Evolutionary conservation across 805 yeast species (phyloP), one percentile per base, ranked within the genome.

Genomic region (Hanseniaspora valbyensis): DNA sequence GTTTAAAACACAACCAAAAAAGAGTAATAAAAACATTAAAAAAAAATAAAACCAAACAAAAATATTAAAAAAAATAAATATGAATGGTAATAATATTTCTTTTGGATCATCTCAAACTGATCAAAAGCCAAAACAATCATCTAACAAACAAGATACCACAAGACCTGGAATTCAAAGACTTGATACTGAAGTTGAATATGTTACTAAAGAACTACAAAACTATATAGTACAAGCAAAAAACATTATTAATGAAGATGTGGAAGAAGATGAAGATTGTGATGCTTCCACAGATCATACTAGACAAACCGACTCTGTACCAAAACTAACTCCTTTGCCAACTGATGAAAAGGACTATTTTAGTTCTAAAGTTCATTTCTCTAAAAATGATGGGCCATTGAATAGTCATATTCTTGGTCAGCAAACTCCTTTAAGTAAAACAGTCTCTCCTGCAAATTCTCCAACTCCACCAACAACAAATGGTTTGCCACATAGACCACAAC

Each of bases 121-220:
- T n/a, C n/a, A n/a, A n/a, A n/a, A n/a, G n/a, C n/a, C n/a, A n/a
- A n/a, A n/a, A n/a, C n/a, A n/a, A n/a, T n/a, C n/a, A n/a, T n/a
- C n/a, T n/a, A n/a, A n/a, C n/a, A n/a, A n/a, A n/a, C n/a, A n/a
- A n/a, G 18, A 28, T 2, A 8, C 2, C 9, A 14, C 16, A 5
- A 45, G 51, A 39, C 51, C 51, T 16, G 41, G 26, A 2, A 48
- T 48, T 9, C 41, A 32, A 24, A 33, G 51, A 33, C 18, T 48
- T 13, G 51, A 48, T 21, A 48, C 51, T 25, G 51, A 48, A 33
- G 51, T 48, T 5, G 51, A 48, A 24, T 48, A 48, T 24, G 51
- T 48, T 19, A 48, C 51, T n/a, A 19, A 48, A 33, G 51, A 48
- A 34, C 44, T 48, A 2, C 51, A 48, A 22, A 48, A 48, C 37